Evolutionary conservation across 2,329 filamentous ascomycete species (phyloP), one percentile per base, ranked within the genome.

Genomic region (Calonectria pteridis): DNA sequence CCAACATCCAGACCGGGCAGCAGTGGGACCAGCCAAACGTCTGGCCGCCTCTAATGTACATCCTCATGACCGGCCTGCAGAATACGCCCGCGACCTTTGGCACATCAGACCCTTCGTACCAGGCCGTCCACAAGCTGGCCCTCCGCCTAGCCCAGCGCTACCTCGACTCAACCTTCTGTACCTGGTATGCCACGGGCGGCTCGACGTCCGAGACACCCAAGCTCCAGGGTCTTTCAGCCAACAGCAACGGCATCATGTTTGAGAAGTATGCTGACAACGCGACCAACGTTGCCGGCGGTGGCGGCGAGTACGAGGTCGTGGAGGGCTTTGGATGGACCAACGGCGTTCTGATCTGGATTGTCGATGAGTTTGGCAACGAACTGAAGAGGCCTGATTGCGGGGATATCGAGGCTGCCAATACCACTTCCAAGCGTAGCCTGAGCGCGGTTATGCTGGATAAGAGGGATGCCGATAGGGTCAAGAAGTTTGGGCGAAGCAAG

Each of bases 291-390:
- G 91, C 90, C 1, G 92, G 92, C 33, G 85, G 90, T 9, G 92
- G 92, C 7, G 92, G 92, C 76, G 92, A 94, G 85, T 94, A 94
- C 81, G 88, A 90, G 68, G 92, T 94, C 7, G 92, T 93, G 3
- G 91, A 93, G 83, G 92, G 92, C 1, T 94, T 94, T 77, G 92
- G 92, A 9, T 94, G 92, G 92, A 91, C 90, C 1, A 94, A 94
- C 76, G 92, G 92, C 35, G 91, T 93, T 67, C 82, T 94, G 35
- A 90, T 94, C 67, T 94, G 92, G 91, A 86, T 88, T 1, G 91
- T 88, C 11, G 92, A 94, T 78, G 87, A 87, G 10, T 94, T 94
- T 83, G 89, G 86, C 16, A 85, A 88, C 78, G 83, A 87, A 77
- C 81, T 94, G 71, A 86, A 81, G 76, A 84, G 88, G 31, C 92